Evolutionary conservation across 192 early-diverging fungal genomes (phyloP).

Genomic region (Backusella psychrophila): DNA sequence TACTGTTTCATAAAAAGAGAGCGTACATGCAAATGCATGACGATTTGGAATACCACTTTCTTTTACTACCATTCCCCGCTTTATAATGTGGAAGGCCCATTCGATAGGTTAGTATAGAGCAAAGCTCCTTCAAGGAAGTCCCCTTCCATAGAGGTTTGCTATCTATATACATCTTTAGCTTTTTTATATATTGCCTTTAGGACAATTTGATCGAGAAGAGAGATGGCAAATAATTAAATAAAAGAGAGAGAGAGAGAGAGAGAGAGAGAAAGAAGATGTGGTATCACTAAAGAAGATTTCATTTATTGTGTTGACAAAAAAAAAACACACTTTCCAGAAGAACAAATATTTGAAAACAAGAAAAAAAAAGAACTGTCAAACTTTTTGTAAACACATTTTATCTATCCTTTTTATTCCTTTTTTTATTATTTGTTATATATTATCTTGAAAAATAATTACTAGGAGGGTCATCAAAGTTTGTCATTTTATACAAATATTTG

Average conservation of each 20-base stretch:
- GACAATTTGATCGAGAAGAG: too few species aligned
- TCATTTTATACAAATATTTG: not conserved
- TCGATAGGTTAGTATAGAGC: not conserved
- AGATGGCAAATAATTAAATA: too few species aligned
- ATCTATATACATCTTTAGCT: not conserved
- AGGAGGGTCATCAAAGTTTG: not conserved
- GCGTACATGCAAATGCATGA: not conserved
- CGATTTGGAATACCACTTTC: not conserved
- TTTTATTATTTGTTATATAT: not conserved
- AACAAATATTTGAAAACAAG: not conserved
- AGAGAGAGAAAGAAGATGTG: too few species aligned
- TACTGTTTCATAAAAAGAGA: not conserved
- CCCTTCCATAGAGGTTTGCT: not conserved
- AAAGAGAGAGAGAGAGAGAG: too few species aligned
- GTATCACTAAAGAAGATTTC: too few species aligned
- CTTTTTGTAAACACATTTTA: not conserved
- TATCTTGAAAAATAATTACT: not conserved
- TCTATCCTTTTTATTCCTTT: not conserved
- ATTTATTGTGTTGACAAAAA: too few species aligned
- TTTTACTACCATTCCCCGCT: not conserved
- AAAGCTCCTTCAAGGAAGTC: not conserved
- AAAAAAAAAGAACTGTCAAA: not conserved
- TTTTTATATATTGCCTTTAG: not conserved
- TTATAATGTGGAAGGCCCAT: not conserved
- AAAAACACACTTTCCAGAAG: not conserved